A percentile compares a stretch with the other conserved stretches of the same genome.
Conservation (phyloP, 2,329 filamentous ascomycete species). For the Massarina eburnea region DNA sequence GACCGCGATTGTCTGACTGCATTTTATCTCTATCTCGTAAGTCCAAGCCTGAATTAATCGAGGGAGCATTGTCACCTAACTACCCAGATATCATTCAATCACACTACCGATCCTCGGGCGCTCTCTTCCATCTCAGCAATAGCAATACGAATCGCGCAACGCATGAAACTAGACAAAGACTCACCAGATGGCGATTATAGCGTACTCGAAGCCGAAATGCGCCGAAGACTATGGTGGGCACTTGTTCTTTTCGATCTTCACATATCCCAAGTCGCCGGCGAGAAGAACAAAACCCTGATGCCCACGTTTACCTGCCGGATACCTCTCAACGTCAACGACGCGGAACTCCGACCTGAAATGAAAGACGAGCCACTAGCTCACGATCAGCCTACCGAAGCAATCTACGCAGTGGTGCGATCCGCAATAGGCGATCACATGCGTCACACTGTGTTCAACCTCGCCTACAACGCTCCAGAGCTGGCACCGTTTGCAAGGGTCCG, state of each 20-base stretch:
- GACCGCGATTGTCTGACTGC: slow-evolving; percentile 58
- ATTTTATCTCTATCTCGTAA: slow-evolving; percentile 57
- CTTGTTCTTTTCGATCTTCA: slow-evolving; percentile 61
- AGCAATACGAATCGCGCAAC: slow-evolving; percentile 60
- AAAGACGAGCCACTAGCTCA: slow-evolving; percentile 43
- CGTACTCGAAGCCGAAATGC: slow-evolving; percentile 61
- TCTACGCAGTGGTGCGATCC: slow-evolving; percentile 53
- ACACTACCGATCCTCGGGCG: slow-evolving; percentile 48
- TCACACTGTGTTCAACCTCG: slow-evolving; percentile 47
- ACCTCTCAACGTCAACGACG: slow-evolving; percentile 57
- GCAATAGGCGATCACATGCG: slow-evolving; percentile 49
- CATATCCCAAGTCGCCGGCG: slow-evolving; percentile 55
- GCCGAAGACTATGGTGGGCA: slow-evolving; percentile 64
- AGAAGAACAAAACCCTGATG: slow-evolving; percentile 53
- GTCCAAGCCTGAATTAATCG: background rate
- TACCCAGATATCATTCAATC: slow-evolving; percentile 56
- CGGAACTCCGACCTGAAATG: slow-evolving; percentile 44
- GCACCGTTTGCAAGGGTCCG: slow-evolving; percentile 39
- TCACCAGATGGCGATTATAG: slow-evolving; percentile 51
- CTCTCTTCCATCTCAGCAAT: slow-evolving; percentile 61
- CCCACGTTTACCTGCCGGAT: slow-evolving; percentile 49
- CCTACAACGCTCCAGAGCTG: slow-evolving; percentile 50
- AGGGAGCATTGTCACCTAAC: slow-evolving; percentile 34
- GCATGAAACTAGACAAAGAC: slow-evolving; percentile 64
- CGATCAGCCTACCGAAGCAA: slow-evolving; percentile 55